Evolutionary conservation across 352 stramenopile species (phyloP), one percentile per base, ranked within the genome.

Genomic region (Globisporangium recalcitrans): DNA sequence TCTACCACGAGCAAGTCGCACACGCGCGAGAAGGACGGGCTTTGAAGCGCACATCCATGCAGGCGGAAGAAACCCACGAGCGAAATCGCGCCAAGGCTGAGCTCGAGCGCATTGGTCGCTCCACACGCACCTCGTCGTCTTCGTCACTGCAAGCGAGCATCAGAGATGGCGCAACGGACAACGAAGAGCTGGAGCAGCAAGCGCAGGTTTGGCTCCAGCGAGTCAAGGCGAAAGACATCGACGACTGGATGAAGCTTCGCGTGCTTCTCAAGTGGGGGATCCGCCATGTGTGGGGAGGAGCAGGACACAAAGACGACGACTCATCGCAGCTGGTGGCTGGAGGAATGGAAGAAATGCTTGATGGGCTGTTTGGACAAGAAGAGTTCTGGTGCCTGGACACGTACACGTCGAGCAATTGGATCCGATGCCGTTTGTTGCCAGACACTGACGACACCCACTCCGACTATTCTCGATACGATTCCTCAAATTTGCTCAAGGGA

Each of bases 351-450:
- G 68, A 67, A 34, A 66, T 55, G 3, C 70, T 81, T 40, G 68
- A 75, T 49, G 74, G 62, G 1, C 48, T 80, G 13, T 75, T 72
- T 63, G 70, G 67, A 21, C 76, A 87, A 32, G 90, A 90, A 38
- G 80, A 89, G 52, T 92, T 87, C 29, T 94, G 82, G 85, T 74
- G 83, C 49, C 60, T 94, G 16, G 85, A 94, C 62, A 82, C 75
- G 22, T 94, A 92, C 58, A 94, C 85, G n/a, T 94, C 85, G 6
- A 92, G 82, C 63, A 94, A 94, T 48, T 94, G 82, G 82, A 90
- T 92, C 31, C 85, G 85, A 13, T 90, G 81, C 62, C 82, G 85
- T n/a, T 58, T 94, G 22, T 63, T 94, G 10, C 85, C 85, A 1
- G 85, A 94, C 49, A 92, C 82, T 0, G 80, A 92, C 57, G 82